These are phyloP conservation scores for Colletotrichum tabaci DNA, from an alignment of 2,329 filamentous ascomycete species.

Conservation along the genomic window DNA sequence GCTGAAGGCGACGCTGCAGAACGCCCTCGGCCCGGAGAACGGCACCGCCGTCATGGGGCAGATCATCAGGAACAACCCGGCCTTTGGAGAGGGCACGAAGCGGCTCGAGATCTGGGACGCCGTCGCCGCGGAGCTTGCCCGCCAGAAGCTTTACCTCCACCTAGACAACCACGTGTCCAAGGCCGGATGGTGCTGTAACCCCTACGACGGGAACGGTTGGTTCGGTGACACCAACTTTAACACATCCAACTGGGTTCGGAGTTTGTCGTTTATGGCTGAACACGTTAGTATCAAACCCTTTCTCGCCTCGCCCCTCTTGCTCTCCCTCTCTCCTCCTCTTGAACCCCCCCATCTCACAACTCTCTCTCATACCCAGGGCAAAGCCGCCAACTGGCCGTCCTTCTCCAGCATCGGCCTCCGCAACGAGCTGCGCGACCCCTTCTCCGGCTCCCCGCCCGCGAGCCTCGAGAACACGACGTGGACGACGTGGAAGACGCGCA, in stretches of 20 bases:
- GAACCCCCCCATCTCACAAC: not conserved
- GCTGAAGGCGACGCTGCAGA: constrained; percentile 54
- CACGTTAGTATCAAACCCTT: constrained; percentile 55
- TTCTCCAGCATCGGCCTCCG: constrained; percentile 59
- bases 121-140: constrained; percentile 64
- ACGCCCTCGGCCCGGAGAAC: constrained; percentile 61
- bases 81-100: constrained; percentile 61
- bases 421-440: constrained; percentile 55
- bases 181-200: constrained; percentile 63
- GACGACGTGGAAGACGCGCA: constrained; percentile 62
- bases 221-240: constrained; percentile 68
- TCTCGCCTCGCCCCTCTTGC: not conserved
- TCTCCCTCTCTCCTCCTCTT: no score
- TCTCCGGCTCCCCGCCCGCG: constrained; percentile 64
- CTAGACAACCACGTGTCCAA: constrained; percentile 66
- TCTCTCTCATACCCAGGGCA: constrained; percentile 45
- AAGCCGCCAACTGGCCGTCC: constrained; percentile 54
- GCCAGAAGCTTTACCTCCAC: constrained; percentile 63
- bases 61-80: constrained; percentile 65
- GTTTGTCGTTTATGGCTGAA: constrained; percentile 65
- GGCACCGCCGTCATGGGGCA: constrained; percentile 61
- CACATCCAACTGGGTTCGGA: constrained; percentile 67
- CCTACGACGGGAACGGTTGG: constrained; percentile 63
- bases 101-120: constrained; percentile 68
- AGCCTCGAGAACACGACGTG: constrained; percentile 60